Conservation (phyloP, 2,329 filamentous ascomycete species). For the Venturiaceae sp. region DNA sequence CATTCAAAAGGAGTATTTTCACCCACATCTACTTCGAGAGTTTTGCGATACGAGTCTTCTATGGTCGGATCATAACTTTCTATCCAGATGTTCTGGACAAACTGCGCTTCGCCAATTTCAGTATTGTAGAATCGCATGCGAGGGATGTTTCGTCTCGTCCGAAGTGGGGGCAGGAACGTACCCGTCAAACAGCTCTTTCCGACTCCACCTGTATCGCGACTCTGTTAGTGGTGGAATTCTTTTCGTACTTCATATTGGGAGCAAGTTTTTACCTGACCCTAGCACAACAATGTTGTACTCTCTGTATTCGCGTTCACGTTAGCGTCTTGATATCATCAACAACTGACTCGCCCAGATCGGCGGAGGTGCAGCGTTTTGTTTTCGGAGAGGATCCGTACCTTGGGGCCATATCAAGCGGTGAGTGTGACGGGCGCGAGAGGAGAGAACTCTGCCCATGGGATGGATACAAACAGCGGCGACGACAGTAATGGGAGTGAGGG, state of each 20-base stretch:
- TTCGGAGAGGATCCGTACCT: conserved; percentile 1
- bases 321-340: background rate
- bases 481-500: background rate
- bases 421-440: background rate
- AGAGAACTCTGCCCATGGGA: conserved; percentile 5
- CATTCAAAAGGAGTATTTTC: conserved; percentile 3
- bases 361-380: background rate
- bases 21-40: conserved; percentile 72
- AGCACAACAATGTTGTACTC: conserved; percentile 34
- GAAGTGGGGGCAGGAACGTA: conserved; percentile 31
- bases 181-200: conserved; percentile 89
- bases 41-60: conserved; percentile 52
- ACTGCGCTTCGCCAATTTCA: conserved; percentile 51
- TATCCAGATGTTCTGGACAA: conserved; percentile 91
- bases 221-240: background rate
- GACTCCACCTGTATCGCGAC: conserved; percentile 57
- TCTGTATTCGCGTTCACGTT: conserved; percentile 11
- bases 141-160: conserved; percentile 11
- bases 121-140: conserved; percentile 5
- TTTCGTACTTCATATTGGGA: conserved; percentile 14
- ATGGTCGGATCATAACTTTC: conserved; percentile 60
- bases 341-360: background rate
- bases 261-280: conserved; percentile 22
- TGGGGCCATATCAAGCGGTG: conserved; percentile 7
- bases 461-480: background rate